phyloP scores from a whole-genome alignment of 2,329 filamentous ascomycete species.

The Fusarium sp. region DNA sequence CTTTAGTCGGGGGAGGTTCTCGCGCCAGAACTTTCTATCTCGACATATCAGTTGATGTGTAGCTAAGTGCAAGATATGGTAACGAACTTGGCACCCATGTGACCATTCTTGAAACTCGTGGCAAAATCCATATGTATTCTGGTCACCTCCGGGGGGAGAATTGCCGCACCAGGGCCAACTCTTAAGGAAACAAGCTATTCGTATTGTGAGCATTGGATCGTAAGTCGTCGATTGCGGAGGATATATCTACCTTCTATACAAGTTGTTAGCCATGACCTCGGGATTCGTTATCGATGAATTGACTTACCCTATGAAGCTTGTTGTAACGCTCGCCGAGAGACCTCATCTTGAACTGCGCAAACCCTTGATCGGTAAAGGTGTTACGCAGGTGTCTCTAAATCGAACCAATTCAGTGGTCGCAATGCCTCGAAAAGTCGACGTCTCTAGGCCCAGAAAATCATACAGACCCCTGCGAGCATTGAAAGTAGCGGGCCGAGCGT shows the following conservation, averaged over 20 bases:
- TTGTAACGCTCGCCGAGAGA: slow-evolving; percentile 76
- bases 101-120: slow-evolving; percentile 68
- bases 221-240: slow-evolving; percentile 22
- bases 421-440: slow-evolving; percentile 45
- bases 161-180: slow-evolving; percentile 83
- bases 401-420: slow-evolving; percentile 27
- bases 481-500: slow-evolving; percentile 43
- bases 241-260: slow-evolving; percentile 56
- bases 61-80: slow-evolving; percentile 7
- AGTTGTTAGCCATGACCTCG: slow-evolving; percentile 34
- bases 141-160: slow-evolving; percentile 80
- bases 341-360: slow-evolving; percentile 49
- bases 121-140: slow-evolving; percentile 81
- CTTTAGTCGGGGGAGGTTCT: slow-evolving; percentile 86
- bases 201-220: slow-evolving; percentile 42
- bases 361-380: slow-evolving; percentile 33
- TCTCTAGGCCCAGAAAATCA: slow-evolving; percentile 44
- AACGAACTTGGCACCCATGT: slow-evolving; percentile 77
- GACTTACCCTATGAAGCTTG: slow-evolving; percentile 76
- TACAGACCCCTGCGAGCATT: slow-evolving; percentile 39
- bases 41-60: slow-evolving; percentile 16
- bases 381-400: slow-evolving; percentile 26
- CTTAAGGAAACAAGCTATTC: slow-evolving; percentile 77
- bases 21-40: slow-evolving; percentile 86
- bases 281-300: background rate